Evolutionary conservation across 805 yeast genomes (phyloP).

Genomic region (Maudiozyma turicensis): DNA sequence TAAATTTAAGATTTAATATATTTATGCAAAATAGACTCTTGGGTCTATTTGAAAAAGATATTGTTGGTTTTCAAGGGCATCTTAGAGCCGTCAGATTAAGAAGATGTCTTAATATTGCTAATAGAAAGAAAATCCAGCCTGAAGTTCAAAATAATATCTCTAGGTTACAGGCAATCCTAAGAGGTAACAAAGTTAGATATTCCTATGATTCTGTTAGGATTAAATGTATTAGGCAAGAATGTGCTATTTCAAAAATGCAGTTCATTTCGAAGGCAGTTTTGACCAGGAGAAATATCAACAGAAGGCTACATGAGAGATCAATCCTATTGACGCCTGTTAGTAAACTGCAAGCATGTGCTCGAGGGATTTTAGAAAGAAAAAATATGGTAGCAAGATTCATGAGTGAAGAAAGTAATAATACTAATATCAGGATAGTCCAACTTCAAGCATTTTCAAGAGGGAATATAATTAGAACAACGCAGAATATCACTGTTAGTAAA

Average conservation of each 20-base stretch:
- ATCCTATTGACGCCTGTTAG: conserved; percentile 6
- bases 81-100: conserved; percentile 39
- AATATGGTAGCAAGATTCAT: not conserved
- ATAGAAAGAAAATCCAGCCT: not conserved
- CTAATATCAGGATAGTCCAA: too few species aligned
- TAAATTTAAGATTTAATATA: conserved; percentile 51
- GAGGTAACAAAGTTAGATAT: conserved; percentile 35
- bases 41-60: conserved; percentile 43
- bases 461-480: not conserved
- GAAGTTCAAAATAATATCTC: conserved; percentile 9
- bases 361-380: too few species aligned
- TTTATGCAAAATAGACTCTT: conserved; percentile 56
- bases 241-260: conserved; percentile 27
- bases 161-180: conserved; percentile 43
- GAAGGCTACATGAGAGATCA: conserved; percentile 1
- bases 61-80: conserved; percentile 40
- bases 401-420: not conserved
- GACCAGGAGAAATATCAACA: conserved; percentile 20
- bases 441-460: not conserved
- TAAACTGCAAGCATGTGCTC: too few species aligned
- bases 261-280: conserved; percentile 32
- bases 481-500: not conserved
- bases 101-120: not conserved
- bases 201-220: conserved; percentile 17
- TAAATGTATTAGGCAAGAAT: conserved; percentile 22